Evolutionary conservation across 352 stramenopile species (phyloP), one percentile per base, ranked within the genome.

Genomic region (Nothophytophthora sp.): DNA sequence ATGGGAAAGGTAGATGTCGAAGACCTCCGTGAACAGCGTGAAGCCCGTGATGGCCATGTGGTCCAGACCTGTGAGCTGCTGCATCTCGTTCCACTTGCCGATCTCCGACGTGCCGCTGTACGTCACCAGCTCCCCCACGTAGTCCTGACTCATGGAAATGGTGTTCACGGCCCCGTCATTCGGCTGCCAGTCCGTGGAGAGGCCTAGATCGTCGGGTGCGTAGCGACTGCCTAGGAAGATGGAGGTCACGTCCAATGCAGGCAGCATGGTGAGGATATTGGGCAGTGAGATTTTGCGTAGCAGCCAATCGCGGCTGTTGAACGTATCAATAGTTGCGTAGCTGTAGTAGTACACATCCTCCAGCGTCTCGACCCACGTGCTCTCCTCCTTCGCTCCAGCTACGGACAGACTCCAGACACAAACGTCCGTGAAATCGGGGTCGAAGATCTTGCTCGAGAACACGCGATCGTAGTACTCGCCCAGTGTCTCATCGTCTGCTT

Each of bases 161-260:
- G 58, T 68, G 50, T 73, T 75, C 24, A 76, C 66, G 7, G 72
- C 30, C 1, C 66, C 66, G 38, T 76, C 66, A 35, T 72, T 75
- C 10, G 40, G 29, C 46, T 75, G 60, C 66, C 66, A 76, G 11
- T 60, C 45, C 4, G 32, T 56, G 6, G 39, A 49, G 20, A 73
- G 54, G 5, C 65, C 55, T 4, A 60, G 37, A 16, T 51, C 54
- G 37, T 68, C 42, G 13, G 49, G 48, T 2, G 62, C 36, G 46
- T 69, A 76, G 19, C 49, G 59, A 51, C 57, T 29, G 23, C 66
- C 66, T 1, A 76, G 25, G 34, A 72, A 56, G 7, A 50, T 25
- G 6, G 36, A 36, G 0, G 65, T 32, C 1, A 34, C 41, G 23
- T 65, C 46, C 11, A 72, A 50, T 11, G 42, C 15, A n/a, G 43